Conservation (phyloP, 78 protist species). For the Planoprotostelium fungivorum region DNA sequence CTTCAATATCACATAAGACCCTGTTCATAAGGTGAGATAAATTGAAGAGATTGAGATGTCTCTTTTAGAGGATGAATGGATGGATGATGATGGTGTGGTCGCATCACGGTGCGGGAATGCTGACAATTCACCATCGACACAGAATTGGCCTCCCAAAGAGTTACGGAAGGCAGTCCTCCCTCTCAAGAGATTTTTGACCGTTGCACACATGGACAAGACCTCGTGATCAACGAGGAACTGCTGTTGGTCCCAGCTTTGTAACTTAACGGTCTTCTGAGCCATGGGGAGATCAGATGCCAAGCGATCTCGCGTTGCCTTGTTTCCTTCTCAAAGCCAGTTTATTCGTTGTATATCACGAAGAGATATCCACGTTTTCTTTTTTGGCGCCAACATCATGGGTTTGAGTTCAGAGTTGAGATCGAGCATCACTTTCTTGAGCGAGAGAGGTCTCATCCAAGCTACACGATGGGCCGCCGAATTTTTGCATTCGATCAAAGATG, state of each 20-base stretch:
- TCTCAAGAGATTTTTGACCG: neutral
- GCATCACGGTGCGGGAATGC: neutral
- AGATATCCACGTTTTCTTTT: too few relatives aligned
- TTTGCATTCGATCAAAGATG: neutral
- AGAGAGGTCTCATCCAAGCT: neutral
- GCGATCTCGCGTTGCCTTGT: too few relatives aligned
- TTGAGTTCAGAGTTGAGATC: neutral
- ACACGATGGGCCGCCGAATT: neutral
- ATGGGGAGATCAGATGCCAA: too few relatives aligned
- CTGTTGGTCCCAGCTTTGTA: neutral
- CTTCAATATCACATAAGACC: neutral
- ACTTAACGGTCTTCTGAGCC: neutral
- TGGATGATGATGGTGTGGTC: too few relatives aligned
- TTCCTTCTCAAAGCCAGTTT: too few relatives aligned
- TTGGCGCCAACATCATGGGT: neutral
- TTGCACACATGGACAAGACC: neutral
- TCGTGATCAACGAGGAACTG: neutral
- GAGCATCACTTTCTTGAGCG: neutral
- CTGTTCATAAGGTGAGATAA: neutral
- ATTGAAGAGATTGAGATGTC: too few relatives aligned
- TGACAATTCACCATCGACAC: neutral
- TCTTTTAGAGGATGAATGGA: too few relatives aligned
- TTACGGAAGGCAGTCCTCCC: neutral
- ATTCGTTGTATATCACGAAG: too few relatives aligned
- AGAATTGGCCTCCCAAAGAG: neutral